Evolutionary conservation across 1,139 yeast genomes (phyloP), one percentile per base, ranked within the genome.

Genomic region (Candida sp.): DNA sequence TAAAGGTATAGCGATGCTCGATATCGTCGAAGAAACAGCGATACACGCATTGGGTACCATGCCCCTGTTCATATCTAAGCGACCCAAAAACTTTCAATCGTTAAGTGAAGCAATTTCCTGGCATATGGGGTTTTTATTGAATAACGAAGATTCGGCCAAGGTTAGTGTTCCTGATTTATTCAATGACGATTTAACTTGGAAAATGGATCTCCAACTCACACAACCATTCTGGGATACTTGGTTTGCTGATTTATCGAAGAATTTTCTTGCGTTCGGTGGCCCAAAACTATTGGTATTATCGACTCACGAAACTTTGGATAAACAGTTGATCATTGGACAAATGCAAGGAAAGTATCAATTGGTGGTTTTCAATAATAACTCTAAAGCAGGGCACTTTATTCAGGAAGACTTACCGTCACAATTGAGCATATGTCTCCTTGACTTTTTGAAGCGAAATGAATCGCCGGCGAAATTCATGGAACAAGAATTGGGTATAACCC

Each of bases 271-370:
- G 19, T 63, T 75, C 42, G 50, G 48, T 33, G 75, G 86, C 0
- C 82, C 93, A 1, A 85, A 89, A 55, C 56, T 93, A 43, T 71
- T 93, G 38, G 74, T 93, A 1, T 65, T 93, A n/a, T 95, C 98
- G 0, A 96, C 96, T 4, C 87, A 91, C 45, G 97, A 93, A 56
- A 81, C 88, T 7, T 70, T 95, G 25, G 99, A 95, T 63, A 89
- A 85, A 49, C 78, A 79, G 38, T 68, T 93, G 36, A 89, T 90
- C 60, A 84, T 93, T 45, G 99, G 97, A 0, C 99, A 95, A 64
- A 93, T 93, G 99, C 98, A 91, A 64, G 95, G 95, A 0, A 89
- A 87, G 58, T 93, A 86, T 61, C 99, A 93, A 62, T 73, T 93
- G 39, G 82, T 88, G 12, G 95, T 90, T 4, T 85, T 90, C 61